These are phyloP conservation scores for Mycena pura DNA, from an alignment of 768 basidiomycete species.

Conservation along the genomic window DNA sequence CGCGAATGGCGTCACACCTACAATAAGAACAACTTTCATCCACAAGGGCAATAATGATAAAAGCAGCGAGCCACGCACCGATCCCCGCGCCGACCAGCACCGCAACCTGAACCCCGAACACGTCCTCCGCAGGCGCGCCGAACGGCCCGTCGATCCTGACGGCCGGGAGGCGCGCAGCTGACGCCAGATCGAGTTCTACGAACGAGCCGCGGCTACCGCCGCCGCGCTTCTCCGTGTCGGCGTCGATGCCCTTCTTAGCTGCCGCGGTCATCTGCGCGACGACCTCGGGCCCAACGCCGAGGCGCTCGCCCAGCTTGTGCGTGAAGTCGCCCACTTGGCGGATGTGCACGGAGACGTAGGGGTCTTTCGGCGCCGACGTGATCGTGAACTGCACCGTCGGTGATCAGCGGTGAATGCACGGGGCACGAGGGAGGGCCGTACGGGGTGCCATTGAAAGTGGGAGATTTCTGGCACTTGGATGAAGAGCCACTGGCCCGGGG, in stretches of 20 bases:
- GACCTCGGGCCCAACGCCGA: conserved; percentile 80
- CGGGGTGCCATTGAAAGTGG: conserved; percentile 90
- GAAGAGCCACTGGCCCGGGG: conserved; percentile 91
- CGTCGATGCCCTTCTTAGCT: conserved; percentile 77
- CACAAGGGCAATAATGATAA: no score
- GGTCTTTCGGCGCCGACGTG: conserved; percentile 93
- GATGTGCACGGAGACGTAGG: conserved; percentile 90
- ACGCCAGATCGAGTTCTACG: conserved; percentile 71
- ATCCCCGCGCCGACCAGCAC: conserved; percentile 93
- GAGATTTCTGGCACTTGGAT: conserved; percentile 89
- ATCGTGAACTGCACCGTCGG: conserved; percentile 75
- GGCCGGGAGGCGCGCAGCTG: conserved; percentile 58
- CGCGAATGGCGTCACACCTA: conserved; percentile 57
- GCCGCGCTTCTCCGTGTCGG: conserved; percentile 62
- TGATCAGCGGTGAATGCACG: not conserved
- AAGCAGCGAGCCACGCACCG: conserved; percentile 52
- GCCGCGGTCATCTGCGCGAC: conserved; percentile 81
- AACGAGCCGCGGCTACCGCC: conserved; percentile 70
- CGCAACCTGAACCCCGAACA: conserved; percentile 84
- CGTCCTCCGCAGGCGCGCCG: conserved; percentile 92
- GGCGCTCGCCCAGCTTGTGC: conserved; percentile 78
- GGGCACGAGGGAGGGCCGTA: conserved; percentile 44
- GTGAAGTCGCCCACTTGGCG: conserved; percentile 95
- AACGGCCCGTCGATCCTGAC: conserved; percentile 91
- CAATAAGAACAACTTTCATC: not conserved